Base-by-base conservation (phyloP, 345 rosid species). In the Acer yangbiense region DNA sequence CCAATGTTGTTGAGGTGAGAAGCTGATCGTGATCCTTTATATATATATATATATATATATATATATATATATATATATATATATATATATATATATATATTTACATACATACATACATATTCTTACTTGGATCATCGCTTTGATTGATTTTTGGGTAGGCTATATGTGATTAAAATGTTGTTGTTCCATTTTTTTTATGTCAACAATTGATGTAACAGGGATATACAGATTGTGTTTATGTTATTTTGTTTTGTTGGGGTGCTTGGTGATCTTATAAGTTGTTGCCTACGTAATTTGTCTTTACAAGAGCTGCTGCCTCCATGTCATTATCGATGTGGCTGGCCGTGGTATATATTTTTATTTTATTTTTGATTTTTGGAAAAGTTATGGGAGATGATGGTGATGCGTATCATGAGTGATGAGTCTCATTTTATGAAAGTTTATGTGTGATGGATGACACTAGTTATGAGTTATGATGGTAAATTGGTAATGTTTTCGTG, bases 1-100 rank as follows among this genome's bases (percentile, higher is more conserved):
- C 62, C 55, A 81, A 62, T 67, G 78, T 72, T 69, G 78, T 75
- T 17, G 91, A 86, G 87, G 89, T 86, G 9, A 79, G 76, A 58
- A 14, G 1, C 68, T 72, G 4, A 16, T 16, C 12, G 46, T 55
- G 4, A 25, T 32, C 29, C 13, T 69, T 17, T 25, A 14, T 54
- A 9, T 17, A 3, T 29, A 17, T 54, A 1, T 1, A 3, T 18
- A 48, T 27, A 27, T 29, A 1, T 0, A 3, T 0, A 32, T 32
- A 32, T 0, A 32, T 0, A 32, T 3, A 32, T 32, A 32, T 5
- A 32, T 32, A 32, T 5, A 32, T 50, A 8, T 17, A 16, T 7
- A 3, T 44, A n/a, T n/a, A n/a, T n/a, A n/a, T n/a, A n/a, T n/a
- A n/a, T 29, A 1, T 0, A 3, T 0, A 29, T 29, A 29, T 0